phyloP scores from a whole-genome alignment of 1,284 basidiomycete genomes.

The Apiotrichum montevideense region DNA sequence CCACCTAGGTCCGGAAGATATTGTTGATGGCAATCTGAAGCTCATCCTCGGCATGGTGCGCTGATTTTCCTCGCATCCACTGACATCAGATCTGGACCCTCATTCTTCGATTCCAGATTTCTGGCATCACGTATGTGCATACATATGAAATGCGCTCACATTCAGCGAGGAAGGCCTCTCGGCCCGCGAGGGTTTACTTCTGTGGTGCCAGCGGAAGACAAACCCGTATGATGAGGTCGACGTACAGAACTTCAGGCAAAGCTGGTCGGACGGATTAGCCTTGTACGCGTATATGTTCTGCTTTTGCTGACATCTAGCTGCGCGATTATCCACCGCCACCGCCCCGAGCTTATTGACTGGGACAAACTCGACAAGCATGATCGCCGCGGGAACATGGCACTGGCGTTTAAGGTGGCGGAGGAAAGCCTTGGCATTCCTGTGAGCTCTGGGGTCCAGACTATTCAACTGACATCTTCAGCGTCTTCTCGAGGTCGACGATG shows the following conservation, averaged over 20 bases:
- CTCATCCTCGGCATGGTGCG: slow-evolving; percentile 84
- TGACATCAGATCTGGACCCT: slow-evolving; percentile 77
- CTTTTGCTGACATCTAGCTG: slow-evolving; percentile 56
- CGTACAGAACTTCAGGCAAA: slow-evolving; percentile 85
- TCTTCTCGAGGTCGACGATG: slow-evolving; percentile 90
- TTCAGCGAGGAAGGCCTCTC: slow-evolving; percentile 90
- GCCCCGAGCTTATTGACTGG: slow-evolving; percentile 86
- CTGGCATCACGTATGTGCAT: slow-evolving; percentile 77
- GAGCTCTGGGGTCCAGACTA: slow-evolving; percentile 32
- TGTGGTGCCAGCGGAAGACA: slow-evolving; percentile 98
- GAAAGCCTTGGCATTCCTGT: slow-evolving; percentile 84
- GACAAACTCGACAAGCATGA: slow-evolving; percentile 74
- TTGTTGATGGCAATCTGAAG: slow-evolving; percentile 95
- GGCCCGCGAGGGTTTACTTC: slow-evolving; percentile 88
- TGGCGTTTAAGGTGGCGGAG: slow-evolving; percentile 80
- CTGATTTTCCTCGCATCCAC: not conserved
- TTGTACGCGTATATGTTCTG: slow-evolving; percentile 56
- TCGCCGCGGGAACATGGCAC: slow-evolving; percentile 68
- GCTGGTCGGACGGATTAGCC: slow-evolving; percentile 91
- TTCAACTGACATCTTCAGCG: slow-evolving; percentile 53
- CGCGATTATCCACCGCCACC: slow-evolving; percentile 92
- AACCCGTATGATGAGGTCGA: slow-evolving; percentile 81
- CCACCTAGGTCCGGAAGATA: slow-evolving; percentile 56
- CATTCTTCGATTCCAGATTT: slow-evolving; percentile 93
- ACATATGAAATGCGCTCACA: not conserved